A percentile compares a stretch with the other conserved stretches of the same genome.
phyloP scores from a whole-genome alignment of 495 filamentous ascomycete genomes.

The Aspergillus sclerotioniger region DNA sequence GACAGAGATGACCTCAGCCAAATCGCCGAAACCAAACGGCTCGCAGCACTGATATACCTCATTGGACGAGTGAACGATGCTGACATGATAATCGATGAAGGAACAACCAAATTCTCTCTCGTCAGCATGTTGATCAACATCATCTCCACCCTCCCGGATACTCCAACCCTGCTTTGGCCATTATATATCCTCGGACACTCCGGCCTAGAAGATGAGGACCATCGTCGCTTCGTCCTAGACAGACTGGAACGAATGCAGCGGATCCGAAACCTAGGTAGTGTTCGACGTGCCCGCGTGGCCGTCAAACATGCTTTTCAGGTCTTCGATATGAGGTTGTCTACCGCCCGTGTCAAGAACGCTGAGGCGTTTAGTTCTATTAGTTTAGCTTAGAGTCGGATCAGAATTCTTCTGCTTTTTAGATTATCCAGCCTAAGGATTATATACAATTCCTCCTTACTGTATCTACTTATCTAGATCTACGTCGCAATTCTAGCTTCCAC shows the following conservation, averaged over 20 bases:
- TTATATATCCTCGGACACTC: conserved; percentile 17
- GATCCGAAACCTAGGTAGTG: conserved; percentile 20
- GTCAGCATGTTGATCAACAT: conserved; percentile 12
- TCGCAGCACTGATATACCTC: conserved; percentile 20
- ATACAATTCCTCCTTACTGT: too few relatives aligned
- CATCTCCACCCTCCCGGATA: conserved; percentile 13
- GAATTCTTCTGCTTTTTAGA: too few relatives aligned
- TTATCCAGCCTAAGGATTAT: too few relatives aligned
- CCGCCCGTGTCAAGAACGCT: too few relatives aligned
- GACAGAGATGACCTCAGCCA: conserved; percentile 10
- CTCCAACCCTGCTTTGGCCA: conserved; percentile 19
- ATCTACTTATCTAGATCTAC: too few relatives aligned
- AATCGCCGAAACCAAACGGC: conserved; percentile 18
- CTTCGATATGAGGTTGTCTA: not conserved
- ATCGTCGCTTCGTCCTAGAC: conserved; percentile 21
- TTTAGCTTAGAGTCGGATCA: too few relatives aligned
- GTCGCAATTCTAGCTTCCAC: too few relatives aligned
- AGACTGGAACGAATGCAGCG: conserved; percentile 12
- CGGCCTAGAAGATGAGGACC: conserved; percentile 16
- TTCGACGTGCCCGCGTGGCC: conserved; percentile 11
- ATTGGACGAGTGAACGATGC: conserved; percentile 9
- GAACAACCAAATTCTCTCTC: conserved; percentile 8
- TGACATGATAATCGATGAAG: not conserved
- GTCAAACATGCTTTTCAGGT: conserved; percentile 18
- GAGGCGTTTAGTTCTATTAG: too few relatives aligned